phyloP scores from a whole-genome alignment of 2,329 filamentous ascomycete genomes.

The Diplocarpon mali region DNA sequence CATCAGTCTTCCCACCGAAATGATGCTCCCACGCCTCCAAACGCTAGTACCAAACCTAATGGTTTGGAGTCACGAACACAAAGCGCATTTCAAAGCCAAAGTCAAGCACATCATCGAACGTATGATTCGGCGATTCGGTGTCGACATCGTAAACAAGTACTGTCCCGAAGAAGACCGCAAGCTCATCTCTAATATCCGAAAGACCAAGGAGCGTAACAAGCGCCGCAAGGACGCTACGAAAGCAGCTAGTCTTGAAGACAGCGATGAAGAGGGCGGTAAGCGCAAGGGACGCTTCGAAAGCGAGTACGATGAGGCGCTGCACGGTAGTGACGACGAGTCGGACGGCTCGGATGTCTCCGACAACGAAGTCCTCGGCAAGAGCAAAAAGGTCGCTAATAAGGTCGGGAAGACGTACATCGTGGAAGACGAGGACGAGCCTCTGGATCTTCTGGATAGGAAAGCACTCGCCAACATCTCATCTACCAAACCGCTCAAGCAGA shows the following conservation, averaged over 20 bases:
- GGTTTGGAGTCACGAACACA: slow-evolving; percentile 96
- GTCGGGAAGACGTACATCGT: slow-evolving; percentile 73
- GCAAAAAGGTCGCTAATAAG: slow-evolving; percentile 40
- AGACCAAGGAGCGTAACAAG: slow-evolving; percentile 85
- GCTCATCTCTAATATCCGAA: slow-evolving; percentile 86
- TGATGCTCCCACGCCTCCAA: slow-evolving; percentile 67
- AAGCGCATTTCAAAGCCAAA: slow-evolving; percentile 91
- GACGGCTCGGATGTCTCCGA: slow-evolving; percentile 54
- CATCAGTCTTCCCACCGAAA: slow-evolving; percentile 67
- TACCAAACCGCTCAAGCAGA: slow-evolving; percentile 64
- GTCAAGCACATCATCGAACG: slow-evolving; percentile 97
- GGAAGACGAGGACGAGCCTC: slow-evolving; percentile 87
- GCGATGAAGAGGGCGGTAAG: slow-evolving; percentile 42
- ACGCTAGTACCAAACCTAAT: slow-evolving; percentile 81
- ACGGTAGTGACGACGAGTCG: slow-evolving; percentile 42
- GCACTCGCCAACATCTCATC: slow-evolving; percentile 89
- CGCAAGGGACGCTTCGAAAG: slow-evolving; percentile 65
- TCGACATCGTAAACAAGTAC: slow-evolving; percentile 64
- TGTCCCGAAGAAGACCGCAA: slow-evolving; percentile 83
- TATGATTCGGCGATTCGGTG: slow-evolving; percentile 84
- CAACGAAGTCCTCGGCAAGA: slow-evolving; percentile 40
- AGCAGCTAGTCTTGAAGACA: slow-evolving; percentile 44
- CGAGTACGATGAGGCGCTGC: slow-evolving; percentile 93
- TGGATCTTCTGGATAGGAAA: slow-evolving; percentile 82
- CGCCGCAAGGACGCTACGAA: slow-evolving; percentile 67